A percentile compares a stretch with the other conserved stretches of the same genome.
Evolutionary conservation across 1,284 basidiomycete species (phyloP).

Genomic region (Ustilago vetiveriae): DNA sequence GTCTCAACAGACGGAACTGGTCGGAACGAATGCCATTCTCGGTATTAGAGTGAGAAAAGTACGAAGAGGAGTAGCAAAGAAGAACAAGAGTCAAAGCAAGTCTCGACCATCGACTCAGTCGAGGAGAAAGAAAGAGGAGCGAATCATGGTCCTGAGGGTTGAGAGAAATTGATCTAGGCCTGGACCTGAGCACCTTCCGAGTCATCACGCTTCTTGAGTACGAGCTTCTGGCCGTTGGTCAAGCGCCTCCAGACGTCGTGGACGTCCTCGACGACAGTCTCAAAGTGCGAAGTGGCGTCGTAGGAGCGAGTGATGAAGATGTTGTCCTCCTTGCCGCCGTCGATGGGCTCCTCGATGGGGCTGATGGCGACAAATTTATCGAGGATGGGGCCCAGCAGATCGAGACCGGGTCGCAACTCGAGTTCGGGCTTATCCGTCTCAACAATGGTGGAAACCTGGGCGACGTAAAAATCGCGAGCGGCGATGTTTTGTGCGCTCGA

Average conservation of each 20-base stretch:
- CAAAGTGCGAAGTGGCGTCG: conserved; percentile 98
- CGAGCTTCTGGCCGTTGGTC: conserved; percentile 63
- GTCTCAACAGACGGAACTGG: too few species aligned
- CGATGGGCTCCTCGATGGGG: conserved; percentile 87
- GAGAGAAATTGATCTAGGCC: conserved; percentile 19
- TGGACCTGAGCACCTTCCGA: conserved; percentile 65
- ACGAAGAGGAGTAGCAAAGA: not conserved
- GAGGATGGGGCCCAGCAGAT: conserved; percentile 89
- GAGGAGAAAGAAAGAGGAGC: too few species aligned
- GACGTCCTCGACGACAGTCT: conserved; percentile 74
- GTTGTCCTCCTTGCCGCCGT: conserved; percentile 80
- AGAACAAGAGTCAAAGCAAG: not conserved
- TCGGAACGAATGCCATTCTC: not conserved
- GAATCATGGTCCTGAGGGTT: too few species aligned
- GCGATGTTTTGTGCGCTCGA: conserved; percentile 97
- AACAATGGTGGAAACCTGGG: conserved; percentile 97
- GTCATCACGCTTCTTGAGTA: conserved; percentile 63
- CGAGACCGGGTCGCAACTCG: conserved; percentile 89
- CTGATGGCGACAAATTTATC: conserved; percentile 97
- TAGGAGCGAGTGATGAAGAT: conserved; percentile 98
- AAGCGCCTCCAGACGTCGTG: conserved; percentile 64
- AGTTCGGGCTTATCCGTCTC: conserved; percentile 92
- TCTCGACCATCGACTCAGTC: too few species aligned
- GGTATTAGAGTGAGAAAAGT: not conserved
- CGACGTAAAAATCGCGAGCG: conserved; percentile 91